Conservation (phyloP, 2,329 filamentous ascomycete genomes). For the Colletotrichum sp. region DNA sequence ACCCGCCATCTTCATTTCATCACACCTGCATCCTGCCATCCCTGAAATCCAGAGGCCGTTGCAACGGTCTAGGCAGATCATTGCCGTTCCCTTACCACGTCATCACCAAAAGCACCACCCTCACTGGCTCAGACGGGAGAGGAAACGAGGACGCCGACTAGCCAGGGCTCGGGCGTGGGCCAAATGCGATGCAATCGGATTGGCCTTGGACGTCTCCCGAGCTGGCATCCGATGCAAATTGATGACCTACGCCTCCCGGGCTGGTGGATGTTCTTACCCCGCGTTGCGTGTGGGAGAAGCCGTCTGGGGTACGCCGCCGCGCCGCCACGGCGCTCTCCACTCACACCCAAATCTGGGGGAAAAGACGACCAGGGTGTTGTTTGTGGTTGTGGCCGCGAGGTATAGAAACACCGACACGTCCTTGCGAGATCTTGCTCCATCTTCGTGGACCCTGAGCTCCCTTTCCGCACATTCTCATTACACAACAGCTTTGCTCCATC, state of each 20-base stretch:
- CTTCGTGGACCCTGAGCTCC: background rate
- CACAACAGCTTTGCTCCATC: background rate
- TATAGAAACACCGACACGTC: background rate
- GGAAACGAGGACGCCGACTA: background rate
- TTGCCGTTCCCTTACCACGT: background rate
- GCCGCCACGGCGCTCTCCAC: background rate
- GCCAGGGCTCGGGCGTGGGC: background rate
- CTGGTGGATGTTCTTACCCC: conserved; percentile 12
- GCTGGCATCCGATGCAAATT: conserved; percentile 1
- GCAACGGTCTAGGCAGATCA: background rate
- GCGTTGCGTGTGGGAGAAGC: conserved; percentile 1
- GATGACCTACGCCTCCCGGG: background rate
- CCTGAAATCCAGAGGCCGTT: background rate
- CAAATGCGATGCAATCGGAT: background rate
- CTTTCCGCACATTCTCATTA: background rate
- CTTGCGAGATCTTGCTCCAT: background rate
- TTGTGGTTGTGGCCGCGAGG: background rate
- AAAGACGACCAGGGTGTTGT: background rate
- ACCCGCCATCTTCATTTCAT: background rate
- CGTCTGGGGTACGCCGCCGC: conserved; percentile 3
- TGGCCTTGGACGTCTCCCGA: background rate
- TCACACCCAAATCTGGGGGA: background rate
- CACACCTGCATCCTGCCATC: background rate
- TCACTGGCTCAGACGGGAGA: background rate
- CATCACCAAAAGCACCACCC: background rate